Evolutionary conservation across 805 yeast species (phyloP), one percentile per base, ranked within the genome.

Genomic region (Lipomyces chichibuensis): DNA sequence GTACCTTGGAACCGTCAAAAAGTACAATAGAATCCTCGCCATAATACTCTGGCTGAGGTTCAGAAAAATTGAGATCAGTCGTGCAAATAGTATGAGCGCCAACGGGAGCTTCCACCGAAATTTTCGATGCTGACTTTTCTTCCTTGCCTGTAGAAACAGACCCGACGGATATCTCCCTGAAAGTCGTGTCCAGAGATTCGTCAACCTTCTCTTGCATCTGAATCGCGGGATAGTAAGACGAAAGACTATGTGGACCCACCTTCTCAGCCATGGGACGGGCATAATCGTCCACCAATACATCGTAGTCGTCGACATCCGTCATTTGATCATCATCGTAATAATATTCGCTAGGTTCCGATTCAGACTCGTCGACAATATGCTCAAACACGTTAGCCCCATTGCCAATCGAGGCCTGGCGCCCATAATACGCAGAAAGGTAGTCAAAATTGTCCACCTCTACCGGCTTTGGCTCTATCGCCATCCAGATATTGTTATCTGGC

Each of bases 391-490:
- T 43, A 6, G 23, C 49, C 8, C 49, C 37, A 20, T 56, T 33
- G 43, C 25, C 43, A 20, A 20, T 29, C 43, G 32, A 13, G 43
- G 32, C 32, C 11, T 35, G 27, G 9, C n/a, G 59, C 9, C 43
- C 52, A 39, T 59, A 39, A 23, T 32, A 53, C 11, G 63, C 66
- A 46, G 60, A 54, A 32, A 56, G 60, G 37, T 59, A 59, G 63
- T 58, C 60, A 37, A 63, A 59, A 25, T 53, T 32, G 25, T 53
- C 63, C n/a, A 25, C 33, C 29, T 52, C 55, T 14, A 23, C n/a
- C 17, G 33, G 33, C 27, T 52, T 52, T 33, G 29, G 33, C 33
- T 25, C 55, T 32, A 52, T 25, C 33, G 29, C 55, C 55, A 5
- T 25, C 55, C 55, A 52, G 33, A 5, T 29, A 23, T 17, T n/a